phyloP scores from a whole-genome alignment of 108 stramenopile species.

The Skeletonema potamos region DNA sequence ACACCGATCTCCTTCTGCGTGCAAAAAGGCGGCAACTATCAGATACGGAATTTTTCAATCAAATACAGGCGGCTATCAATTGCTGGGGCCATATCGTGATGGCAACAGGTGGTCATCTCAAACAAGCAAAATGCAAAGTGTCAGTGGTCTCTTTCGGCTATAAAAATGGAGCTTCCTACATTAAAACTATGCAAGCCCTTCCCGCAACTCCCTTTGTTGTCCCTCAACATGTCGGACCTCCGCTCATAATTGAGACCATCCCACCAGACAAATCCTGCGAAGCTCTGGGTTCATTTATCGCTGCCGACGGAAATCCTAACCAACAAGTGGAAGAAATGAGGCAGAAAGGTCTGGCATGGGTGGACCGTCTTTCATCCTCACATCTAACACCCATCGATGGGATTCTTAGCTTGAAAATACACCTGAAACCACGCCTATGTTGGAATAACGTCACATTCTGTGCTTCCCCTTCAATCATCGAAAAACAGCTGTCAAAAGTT shows the following conservation, averaged over 20 bases:
- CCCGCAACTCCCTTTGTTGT: not conserved
- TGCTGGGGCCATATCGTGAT: not conserved
- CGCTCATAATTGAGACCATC: not conserved
- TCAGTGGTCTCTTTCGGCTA: not conserved
- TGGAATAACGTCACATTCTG: not conserved
- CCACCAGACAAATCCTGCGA: not conserved
- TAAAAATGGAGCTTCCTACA: not conserved
- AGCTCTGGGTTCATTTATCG: not conserved
- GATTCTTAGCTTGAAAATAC: not conserved
- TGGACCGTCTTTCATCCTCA: not conserved
- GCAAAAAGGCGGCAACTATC: not conserved
- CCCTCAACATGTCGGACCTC: not conserved
- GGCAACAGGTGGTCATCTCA: not conserved
- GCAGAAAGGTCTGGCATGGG: not conserved
- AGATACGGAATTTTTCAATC: not conserved
- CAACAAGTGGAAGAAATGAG: not conserved
- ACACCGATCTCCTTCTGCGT: not conserved
- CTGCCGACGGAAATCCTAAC: not conserved
- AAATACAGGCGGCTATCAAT: not conserved
- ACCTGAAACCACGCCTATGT: not conserved
- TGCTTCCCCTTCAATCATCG: not conserved
- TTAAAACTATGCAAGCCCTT: not conserved
- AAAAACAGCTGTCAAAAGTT: not conserved
- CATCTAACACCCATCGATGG: not conserved
- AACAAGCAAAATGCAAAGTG: not conserved